Evolutionary conservation across 306 rosid genomes (phyloP), one percentile per base, ranked within the genome.

Genomic region (Calophaca sinica): DNA sequence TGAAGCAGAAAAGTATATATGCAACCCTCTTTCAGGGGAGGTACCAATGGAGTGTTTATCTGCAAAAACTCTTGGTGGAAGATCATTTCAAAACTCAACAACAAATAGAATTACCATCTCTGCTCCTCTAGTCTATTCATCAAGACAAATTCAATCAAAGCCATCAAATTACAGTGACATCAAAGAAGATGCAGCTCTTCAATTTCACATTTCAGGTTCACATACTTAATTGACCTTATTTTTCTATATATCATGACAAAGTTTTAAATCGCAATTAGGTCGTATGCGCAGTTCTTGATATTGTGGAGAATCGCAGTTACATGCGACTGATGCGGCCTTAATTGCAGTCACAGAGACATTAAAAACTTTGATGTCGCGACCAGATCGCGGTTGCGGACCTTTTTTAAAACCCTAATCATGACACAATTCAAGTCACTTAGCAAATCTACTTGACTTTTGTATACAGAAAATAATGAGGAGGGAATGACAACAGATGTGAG

Each of bases 11-110:
- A 94, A 85, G 42, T 94, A 92, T 59, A 94, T 94, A 72, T 85
- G 97, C 88, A 94, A 94, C 38, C 99, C 99, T 49, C 84, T 85
- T 70, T 94, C 99, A 8, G 99, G 99, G 39, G 92, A 94, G 26
- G 88, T 94, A 29, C 99, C 99, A 51, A 68, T 88, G 83, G 99
- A 94, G 81, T 94, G 99, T 90, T 79, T 94, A 65, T 94, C 99
- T 45, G 88, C 97, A 49, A 94, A 92, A 84, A 89, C 99, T 49
- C 92, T 87, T 2, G 90, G 96, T 74, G 96, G 92, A 78, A 90
- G 96, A 81, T 94, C 91, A 28, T 91, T 91, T 79, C 79, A 84
- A 11, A 92, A 83, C 38, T 78, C 82, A 46, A 71, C 94, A 3
- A 83, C 91, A 8, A 90, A 84, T 77, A 81, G 80, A 82, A 86